Conservation (phyloP, 192 early-diverging fungal species). For the Coemansia erecta region DNA sequence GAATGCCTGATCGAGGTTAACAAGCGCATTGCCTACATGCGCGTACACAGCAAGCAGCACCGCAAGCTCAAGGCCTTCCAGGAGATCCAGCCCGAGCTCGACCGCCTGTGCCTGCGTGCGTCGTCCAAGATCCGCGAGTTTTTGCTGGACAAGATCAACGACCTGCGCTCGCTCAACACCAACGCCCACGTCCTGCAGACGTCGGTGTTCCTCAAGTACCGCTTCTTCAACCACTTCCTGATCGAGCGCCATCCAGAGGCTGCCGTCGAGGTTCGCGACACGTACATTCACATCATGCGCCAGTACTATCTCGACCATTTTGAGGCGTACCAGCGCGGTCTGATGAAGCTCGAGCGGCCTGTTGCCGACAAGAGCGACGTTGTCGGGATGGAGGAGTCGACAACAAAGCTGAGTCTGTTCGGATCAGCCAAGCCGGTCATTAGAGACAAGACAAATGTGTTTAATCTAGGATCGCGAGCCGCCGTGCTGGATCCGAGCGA, state of each 20-base stretch:
- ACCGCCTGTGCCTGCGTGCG: slow-evolving; percentile 81
- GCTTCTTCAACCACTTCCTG: slow-evolving; percentile 87
- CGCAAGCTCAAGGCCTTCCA: slow-evolving; percentile 74
- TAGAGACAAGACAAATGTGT: slow-evolving; percentile 82
- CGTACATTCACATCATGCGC: slow-evolving; percentile 79
- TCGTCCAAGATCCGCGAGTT: slow-evolving; percentile 85
- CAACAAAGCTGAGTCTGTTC: slow-evolving; percentile 69
- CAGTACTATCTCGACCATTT: slow-evolving; percentile 90
- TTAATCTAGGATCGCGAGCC: slow-evolving; percentile 80
- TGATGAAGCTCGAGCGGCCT: slow-evolving; percentile 71
- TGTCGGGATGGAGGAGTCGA: slow-evolving; percentile 80
- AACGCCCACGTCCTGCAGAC: slow-evolving; percentile 93
- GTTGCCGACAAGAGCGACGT: slow-evolving; percentile 83
- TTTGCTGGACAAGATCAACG: slow-evolving; percentile 81
- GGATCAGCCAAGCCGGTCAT: slow-evolving; percentile 64
- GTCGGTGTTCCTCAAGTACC: slow-evolving; percentile 87
- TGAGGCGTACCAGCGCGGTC: slow-evolving; percentile 77
- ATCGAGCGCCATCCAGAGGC: slow-evolving; percentile 84
- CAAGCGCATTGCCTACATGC: slow-evolving; percentile 82
- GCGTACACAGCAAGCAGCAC: slow-evolving; percentile 67
- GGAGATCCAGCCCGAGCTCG: slow-evolving; percentile 90
- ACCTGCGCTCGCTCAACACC: slow-evolving; percentile 83
- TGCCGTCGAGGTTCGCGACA: slow-evolving; percentile 81
- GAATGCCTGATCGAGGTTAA: slow-evolving; percentile 81
- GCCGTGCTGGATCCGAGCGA: slow-evolving; percentile 70